Percentiles rank a stretch among this genome's conserved stretches.
These are phyloP conservation scores for Plasmodium gonderi DNA, from an alignment of 169 alveolate species.

Conservation along the genomic window DNA sequence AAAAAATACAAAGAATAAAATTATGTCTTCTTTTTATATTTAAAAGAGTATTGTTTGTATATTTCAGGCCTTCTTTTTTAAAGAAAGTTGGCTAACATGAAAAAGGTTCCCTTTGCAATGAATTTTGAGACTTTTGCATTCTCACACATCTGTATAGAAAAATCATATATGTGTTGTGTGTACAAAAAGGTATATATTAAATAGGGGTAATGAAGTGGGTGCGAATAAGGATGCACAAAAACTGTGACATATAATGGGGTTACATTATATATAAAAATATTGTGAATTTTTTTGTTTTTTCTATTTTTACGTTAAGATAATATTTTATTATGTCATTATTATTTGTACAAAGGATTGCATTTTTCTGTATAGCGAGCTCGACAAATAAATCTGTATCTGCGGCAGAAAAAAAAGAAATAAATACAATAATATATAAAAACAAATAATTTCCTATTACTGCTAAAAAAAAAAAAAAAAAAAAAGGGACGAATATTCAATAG, in stretches of 20 bases:
- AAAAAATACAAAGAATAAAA: background rate
- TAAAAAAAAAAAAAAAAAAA: background rate
- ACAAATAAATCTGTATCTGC: conserved; percentile 35
- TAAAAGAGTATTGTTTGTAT: background rate
- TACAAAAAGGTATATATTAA: background rate
- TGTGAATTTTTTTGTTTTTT: background rate
- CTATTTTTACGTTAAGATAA: conserved; percentile 32
- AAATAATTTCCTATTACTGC: background rate
- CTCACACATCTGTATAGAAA: conserved; percentile 28
- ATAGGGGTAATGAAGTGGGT: background rate
- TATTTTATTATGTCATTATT: conserved; percentile 58
- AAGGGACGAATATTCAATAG: background rate
- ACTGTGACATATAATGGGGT: background rate
- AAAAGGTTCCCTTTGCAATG: conserved; percentile 70
- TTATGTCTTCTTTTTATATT: background rate
- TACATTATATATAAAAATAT: background rate
- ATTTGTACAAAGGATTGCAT: conserved; percentile 57
- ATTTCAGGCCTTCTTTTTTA: background rate
- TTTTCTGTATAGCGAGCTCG: conserved; percentile 20
- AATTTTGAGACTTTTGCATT: conserved; percentile 69
- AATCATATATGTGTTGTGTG: background rate
- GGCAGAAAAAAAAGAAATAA: background rate
- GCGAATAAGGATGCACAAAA: background rate
- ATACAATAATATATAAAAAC: background rate
- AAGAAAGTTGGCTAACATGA: conserved; percentile 48